Percentiles rank a stretch among this genome's conserved stretches.
These are phyloP conservation scores for Diplodia scrobiculata DNA, from an alignment of 2,329 filamentous ascomycete genomes.

Conservation along the genomic window DNA sequence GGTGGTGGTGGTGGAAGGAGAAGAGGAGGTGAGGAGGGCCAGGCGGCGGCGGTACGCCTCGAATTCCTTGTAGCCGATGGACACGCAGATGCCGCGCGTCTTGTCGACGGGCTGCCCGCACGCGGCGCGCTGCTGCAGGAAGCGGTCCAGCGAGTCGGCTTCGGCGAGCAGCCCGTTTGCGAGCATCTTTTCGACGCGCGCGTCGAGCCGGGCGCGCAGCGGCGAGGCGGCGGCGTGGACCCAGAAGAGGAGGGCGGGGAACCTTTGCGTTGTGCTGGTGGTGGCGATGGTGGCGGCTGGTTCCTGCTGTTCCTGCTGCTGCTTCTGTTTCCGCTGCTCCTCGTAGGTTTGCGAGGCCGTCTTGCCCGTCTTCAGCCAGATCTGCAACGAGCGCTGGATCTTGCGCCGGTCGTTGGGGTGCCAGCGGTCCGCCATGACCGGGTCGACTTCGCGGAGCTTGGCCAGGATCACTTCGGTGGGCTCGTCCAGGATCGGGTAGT, in stretches of 20 bases:
- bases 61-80: slow-evolving; percentile 94
- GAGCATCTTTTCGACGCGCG: slow-evolving; percentile 83
- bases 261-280: slow-evolving; percentile 41
- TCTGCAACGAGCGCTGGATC: slow-evolving; percentile 85
- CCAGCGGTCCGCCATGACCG: slow-evolving; percentile 86
- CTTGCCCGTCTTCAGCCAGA: slow-evolving; percentile 79
- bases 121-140: slow-evolving; percentile 49
- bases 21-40: too few relatives aligned
- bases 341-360: slow-evolving; percentile 84
- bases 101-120: slow-evolving; percentile 64
- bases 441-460: slow-evolving; percentile 78
- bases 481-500: slow-evolving; percentile 70
- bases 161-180: slow-evolving; percentile 65
- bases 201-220: slow-evolving; percentile 71
- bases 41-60: slow-evolving; percentile 62
- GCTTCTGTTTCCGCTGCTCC: slow-evolving; percentile 60
- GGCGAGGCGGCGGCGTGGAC: slow-evolving; percentile 71
- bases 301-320: too few relatives aligned
- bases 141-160: slow-evolving; percentile 57
- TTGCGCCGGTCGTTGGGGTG: slow-evolving; percentile 91
- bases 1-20: too few relatives aligned
- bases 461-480: slow-evolving; percentile 71
- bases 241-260: slow-evolving; percentile 77
- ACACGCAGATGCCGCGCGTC: slow-evolving; percentile 88
- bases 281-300: slow-evolving; percentile 14